phyloP scores from a whole-genome alignment of 163 green algal genomes.

The Scenedesmus sp. region DNA sequence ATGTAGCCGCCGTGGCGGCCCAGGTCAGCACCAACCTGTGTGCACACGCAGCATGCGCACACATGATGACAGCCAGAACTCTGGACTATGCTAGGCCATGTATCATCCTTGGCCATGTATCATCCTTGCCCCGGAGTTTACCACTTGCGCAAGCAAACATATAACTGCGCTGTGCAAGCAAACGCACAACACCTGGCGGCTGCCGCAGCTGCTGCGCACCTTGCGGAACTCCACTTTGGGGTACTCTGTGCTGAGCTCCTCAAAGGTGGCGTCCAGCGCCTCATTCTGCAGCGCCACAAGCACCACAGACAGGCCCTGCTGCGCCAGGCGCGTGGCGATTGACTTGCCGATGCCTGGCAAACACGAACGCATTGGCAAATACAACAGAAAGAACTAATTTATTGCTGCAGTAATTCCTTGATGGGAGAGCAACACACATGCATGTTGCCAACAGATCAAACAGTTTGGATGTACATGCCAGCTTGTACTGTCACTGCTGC shows the following conservation, averaged over 20 bases:
- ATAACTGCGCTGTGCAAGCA: neutral
- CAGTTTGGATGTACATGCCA: neutral
- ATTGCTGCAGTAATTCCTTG: neutral
- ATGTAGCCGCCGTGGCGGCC: conserved; percentile 84
- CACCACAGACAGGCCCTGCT: conserved; percentile 93
- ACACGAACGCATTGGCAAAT: neutral
- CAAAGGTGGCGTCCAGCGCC: conserved; percentile 81
- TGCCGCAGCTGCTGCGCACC: conserved; percentile 53
- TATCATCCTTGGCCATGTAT: no score
- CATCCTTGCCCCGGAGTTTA: no score
- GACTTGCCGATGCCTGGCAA: conserved; percentile 94
- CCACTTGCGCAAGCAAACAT: neutral
- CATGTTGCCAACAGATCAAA: neutral
- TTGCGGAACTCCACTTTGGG: conserved; percentile 84
- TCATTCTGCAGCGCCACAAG: conserved; percentile 88
- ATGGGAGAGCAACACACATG: neutral
- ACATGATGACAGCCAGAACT: no score
- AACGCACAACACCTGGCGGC: neutral
- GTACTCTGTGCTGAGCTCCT: conserved; percentile 80
- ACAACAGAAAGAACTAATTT: neutral
- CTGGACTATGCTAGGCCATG: no score
- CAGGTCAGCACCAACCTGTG: conserved; percentile 80
- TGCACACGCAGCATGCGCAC: neutral
- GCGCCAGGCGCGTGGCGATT: conserved; percentile 84
- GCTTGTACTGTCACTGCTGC: neutral